Evolutionary conservation across 2,329 filamentous ascomycete genomes (phyloP).

Genomic region (Neonectria sp.): DNA sequence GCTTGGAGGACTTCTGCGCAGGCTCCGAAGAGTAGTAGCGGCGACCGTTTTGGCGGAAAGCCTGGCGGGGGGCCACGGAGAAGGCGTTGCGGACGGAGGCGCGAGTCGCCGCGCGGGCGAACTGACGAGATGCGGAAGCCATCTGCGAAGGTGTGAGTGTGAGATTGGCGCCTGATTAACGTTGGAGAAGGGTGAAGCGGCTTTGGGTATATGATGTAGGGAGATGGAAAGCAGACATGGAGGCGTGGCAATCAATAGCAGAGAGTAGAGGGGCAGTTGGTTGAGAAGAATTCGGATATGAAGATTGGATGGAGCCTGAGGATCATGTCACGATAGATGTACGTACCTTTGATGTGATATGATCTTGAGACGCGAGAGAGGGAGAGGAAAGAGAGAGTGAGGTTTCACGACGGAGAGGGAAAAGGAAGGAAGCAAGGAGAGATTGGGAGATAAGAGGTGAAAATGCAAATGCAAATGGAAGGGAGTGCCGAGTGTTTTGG

Average conservation of each 20-base stretch:
- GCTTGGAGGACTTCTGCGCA: constrained; percentile 64
- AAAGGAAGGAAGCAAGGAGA: constrained; percentile 22
- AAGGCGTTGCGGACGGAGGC: constrained; percentile 71
- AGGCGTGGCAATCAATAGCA: constrained; percentile 3
- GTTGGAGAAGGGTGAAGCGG: neutral
- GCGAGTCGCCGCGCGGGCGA: constrained; percentile 72
- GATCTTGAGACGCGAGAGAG: constrained; percentile 19
- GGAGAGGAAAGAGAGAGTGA: constrained; percentile 22
- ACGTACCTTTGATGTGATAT: constrained; percentile 40
- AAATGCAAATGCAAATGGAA: constrained; percentile 40
- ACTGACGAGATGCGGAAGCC: constrained; percentile 65
- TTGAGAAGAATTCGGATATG: constrained; percentile 14
- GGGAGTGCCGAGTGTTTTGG: constrained; percentile 36
- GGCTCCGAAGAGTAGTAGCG: constrained; percentile 85
- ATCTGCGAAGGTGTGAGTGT: constrained; percentile 46
- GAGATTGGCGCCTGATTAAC: constrained; percentile 1
- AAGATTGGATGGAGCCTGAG: constrained; percentile 6
- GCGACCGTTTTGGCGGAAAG: constrained; percentile 81
- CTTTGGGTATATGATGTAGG: neutral
- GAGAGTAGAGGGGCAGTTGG: neutral
- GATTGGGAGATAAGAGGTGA: constrained; percentile 22
- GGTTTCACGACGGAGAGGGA: constrained; percentile 25
- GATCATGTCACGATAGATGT: constrained; percentile 2
- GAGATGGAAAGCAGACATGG: neutral
- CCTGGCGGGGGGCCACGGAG: constrained; percentile 72